Evolutionary conservation across 2,329 filamentous ascomycete genomes (phyloP).

Genomic region (Beauveria sp.): DNA sequence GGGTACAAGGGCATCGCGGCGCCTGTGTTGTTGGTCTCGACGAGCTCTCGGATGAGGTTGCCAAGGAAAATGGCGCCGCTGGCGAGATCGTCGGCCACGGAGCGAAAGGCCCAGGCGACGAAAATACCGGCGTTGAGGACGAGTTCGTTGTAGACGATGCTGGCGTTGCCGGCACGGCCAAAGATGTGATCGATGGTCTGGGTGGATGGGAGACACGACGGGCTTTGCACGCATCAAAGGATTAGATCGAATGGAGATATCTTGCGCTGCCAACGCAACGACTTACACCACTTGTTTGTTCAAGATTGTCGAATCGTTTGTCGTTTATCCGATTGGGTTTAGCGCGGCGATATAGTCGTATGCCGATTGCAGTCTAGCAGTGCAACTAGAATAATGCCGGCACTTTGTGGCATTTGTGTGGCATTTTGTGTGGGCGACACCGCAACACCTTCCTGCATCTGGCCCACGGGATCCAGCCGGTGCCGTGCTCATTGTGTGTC

Average conservation of each 20-base stretch:
- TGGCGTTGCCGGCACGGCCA: not conserved
- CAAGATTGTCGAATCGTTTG: not conserved
- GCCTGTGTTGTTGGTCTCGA: not conserved
- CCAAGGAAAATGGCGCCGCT: slow-evolving; percentile 3
- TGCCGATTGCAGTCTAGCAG: not conserved
- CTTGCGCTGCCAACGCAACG: not conserved
- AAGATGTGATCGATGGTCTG: slow-evolving; percentile 6
- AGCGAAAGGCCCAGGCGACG: slow-evolving; percentile 1
- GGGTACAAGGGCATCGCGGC: not conserved
- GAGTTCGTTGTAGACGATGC: not conserved
- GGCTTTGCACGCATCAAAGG: no score
- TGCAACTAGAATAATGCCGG: not conserved
- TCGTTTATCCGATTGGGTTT: slow-evolving; percentile 4
- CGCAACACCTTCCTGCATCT: not conserved
- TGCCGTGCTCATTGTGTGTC: not conserved
- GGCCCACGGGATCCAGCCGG: not conserved
- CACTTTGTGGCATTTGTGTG: no score
- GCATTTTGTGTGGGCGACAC: not conserved
- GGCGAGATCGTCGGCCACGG: not conserved
- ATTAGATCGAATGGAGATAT: not conserved
- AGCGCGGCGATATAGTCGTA: slow-evolving; percentile 2
- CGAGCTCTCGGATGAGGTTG: slow-evolving; percentile 7
- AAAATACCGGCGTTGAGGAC: not conserved
- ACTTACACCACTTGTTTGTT: not conserved
- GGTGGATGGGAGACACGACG: not conserved